Evolutionary conservation across 768 basidiomycete species (phyloP).

Genomic region (Xanthoconium stramineum): DNA sequence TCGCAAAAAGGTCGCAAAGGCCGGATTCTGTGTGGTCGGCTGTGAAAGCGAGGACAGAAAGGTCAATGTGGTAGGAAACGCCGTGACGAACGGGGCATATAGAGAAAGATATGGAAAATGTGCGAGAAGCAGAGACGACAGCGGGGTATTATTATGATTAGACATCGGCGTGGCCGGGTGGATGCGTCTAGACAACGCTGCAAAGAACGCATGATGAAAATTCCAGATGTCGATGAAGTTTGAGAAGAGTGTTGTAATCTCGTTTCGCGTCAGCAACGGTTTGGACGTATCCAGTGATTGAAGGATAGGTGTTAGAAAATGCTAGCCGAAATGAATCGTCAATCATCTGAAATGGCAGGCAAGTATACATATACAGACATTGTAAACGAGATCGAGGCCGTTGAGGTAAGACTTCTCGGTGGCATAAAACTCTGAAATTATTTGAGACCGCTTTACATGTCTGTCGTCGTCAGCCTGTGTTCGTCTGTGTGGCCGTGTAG

Average conservation of each 20-base stretch:
- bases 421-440: conserved; percentile 77
- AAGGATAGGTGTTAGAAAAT: conserved; percentile 80
- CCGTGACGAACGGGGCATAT: conserved; percentile 81
- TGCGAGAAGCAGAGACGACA: conserved; percentile 63
- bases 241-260: conserved; percentile 74
- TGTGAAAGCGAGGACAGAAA: conserved; percentile 54
- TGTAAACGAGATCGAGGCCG: conserved; percentile 80
- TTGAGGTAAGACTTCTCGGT: conserved; percentile 80
- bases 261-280: conserved; percentile 65
- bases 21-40: conserved; percentile 35
- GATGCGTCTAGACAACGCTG: conserved; percentile 49
- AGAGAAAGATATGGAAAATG: conserved; percentile 89
- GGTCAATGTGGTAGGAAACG: conserved; percentile 66
- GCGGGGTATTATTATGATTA: conserved; percentile 36
- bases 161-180: conserved; percentile 20
- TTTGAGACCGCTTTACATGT: conserved; percentile 57
- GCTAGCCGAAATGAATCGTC: conserved; percentile 39
- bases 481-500: conserved; percentile 23
- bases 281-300: conserved; percentile 64
- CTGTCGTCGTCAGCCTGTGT: conserved; percentile 46
- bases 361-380: conserved; percentile 42
- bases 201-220: conserved; percentile 71
- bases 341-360: neutral
- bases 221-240: conserved; percentile 94
- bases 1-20: conserved; percentile 62